Base-by-base conservation (phyloP, 495 filamentous ascomycete species). In the Aspergillus conjunctus region DNA sequence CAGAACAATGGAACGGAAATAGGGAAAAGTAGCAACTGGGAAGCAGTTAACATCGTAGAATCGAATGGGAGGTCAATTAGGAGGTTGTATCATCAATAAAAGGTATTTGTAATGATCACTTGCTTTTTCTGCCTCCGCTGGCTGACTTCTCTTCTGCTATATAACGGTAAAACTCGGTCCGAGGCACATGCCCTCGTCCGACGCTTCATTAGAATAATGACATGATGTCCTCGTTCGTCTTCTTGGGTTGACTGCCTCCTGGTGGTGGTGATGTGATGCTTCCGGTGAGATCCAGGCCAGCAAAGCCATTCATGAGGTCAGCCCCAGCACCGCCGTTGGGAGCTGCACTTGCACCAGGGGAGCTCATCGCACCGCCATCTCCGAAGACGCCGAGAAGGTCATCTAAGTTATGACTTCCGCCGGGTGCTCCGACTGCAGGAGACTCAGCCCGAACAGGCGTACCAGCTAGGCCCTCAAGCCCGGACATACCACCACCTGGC, bases 371-470 rank as follows among this genome's bases (percentile, higher is more conserved):
- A 33, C 70, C 74, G 8, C 67, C 72, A 58, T 79, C 77, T 8
- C 80, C 80, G 60, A 95, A 95, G 41, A 97, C 77, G 14, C 91
- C 92, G 79, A 98, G 88, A 66, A 98, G 84, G 68, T 97, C 94
- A 60, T 94, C 92, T 78, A 98, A 82, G 58, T 87, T 88, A 62
- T 88, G 88, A 70, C 69, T 79, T 15, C 70, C 71, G 21, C 80
- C 70, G 1, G 88, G 85, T 8, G 70, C 60, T 54, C 66, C 71
- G 20, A 61, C 72, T 1, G 79, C 73, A 6, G 87, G 87, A 39
- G 90, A 92, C 12, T 83, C 85, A 2, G 89, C 83, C n/a, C 92
- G 81, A 33, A 91, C 87, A 7, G 93, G 91, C 11, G 92, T 95
- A 14, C 88, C 90, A 30, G 84, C 86, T 22, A 91, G 77, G 12